phyloP scores from a whole-genome alignment of 2,329 filamentous ascomycete genomes.

The Fusarium lyarnte region DNA sequence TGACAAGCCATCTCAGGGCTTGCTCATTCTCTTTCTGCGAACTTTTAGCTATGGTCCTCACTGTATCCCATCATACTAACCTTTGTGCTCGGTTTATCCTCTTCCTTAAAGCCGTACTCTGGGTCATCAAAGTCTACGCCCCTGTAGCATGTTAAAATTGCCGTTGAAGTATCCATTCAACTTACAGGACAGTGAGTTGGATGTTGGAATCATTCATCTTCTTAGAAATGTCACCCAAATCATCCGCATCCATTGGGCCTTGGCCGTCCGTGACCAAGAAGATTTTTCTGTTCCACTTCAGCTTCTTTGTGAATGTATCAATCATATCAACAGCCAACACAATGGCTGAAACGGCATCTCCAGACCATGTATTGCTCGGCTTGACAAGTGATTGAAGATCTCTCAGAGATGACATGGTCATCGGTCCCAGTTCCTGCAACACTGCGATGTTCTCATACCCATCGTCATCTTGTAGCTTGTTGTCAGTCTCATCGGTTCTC shows the following conservation, averaged over 20 bases:
- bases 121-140: conserved; percentile 94
- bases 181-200: conserved; percentile 80
- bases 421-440: conserved; percentile 71
- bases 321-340: conserved; percentile 92
- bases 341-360: conserved; percentile 89
- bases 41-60: conserved; percentile 1
- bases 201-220: conserved; percentile 82
- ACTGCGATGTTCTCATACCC: conserved; percentile 86
- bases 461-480: conserved; percentile 73
- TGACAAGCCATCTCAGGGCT: conserved; percentile 70
- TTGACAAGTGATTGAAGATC: conserved; percentile 70
- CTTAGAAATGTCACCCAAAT: conserved; percentile 72
- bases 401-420: conserved; percentile 74
- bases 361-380: conserved; percentile 72
- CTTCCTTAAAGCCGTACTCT: conserved; percentile 91
- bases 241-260: conserved; percentile 76
- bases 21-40: conserved; percentile 71
- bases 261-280: conserved; percentile 86
- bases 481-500: conserved; percentile 79
- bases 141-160: conserved; percentile 53
- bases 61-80: conserved; percentile 50
- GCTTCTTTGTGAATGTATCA: conserved; percentile 76
- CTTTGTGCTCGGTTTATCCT: conserved; percentile 80
- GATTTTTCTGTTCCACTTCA: conserved; percentile 84
- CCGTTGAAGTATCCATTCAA: conserved; percentile 26